A percentile compares a stretch with the other conserved stretches of the same genome.
Evolutionary conservation across 169 alveolate species (phyloP).

Genomic region (Plasmodium fragile): DNA sequence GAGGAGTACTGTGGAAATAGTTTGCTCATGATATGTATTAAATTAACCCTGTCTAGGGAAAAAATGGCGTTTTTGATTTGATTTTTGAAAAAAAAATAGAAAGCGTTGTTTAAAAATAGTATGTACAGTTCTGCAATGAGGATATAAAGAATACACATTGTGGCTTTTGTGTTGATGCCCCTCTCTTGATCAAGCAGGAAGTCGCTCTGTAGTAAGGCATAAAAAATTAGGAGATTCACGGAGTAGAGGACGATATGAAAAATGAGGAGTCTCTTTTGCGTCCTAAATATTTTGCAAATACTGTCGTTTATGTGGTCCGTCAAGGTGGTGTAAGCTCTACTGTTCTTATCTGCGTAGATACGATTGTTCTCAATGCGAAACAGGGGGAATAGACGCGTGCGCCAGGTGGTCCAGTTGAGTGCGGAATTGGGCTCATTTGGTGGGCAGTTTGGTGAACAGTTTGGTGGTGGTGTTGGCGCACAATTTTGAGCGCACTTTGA

Average conservation of each 20-base stretch:
- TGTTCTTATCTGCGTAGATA: conserved; percentile 14
- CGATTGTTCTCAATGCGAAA: background rate
- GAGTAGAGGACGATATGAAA: conserved; percentile 31
- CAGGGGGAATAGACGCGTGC: conserved; percentile 2
- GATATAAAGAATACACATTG: conserved; percentile 12
- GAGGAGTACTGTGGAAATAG: conserved; percentile 39
- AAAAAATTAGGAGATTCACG: conserved; percentile 27
- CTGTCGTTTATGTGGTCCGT: conserved; percentile 14
- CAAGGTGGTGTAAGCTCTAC: conserved; percentile 11
- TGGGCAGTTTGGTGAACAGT: background rate
- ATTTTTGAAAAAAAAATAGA: conserved; percentile 22
- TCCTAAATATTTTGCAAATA: conserved; percentile 18
- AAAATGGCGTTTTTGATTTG: conserved; percentile 9
- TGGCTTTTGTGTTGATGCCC: conserved; percentile 7
- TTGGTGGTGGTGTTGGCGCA: background rate
- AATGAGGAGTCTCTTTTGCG: conserved; percentile 13
- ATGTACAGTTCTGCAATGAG: conserved; percentile 33
- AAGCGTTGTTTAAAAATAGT: conserved; percentile 31
- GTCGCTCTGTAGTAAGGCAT: conserved; percentile 8
- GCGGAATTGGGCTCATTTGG: background rate
- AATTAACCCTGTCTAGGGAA: conserved; percentile 35
- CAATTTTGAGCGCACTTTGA: background rate
- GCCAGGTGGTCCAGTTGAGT: background rate
- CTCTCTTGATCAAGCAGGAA: background rate
- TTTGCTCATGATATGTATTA: conserved; percentile 26